Base-by-base conservation (phyloP, 805 yeast genomes). In the Suhomyces pyralidae region DNA sequence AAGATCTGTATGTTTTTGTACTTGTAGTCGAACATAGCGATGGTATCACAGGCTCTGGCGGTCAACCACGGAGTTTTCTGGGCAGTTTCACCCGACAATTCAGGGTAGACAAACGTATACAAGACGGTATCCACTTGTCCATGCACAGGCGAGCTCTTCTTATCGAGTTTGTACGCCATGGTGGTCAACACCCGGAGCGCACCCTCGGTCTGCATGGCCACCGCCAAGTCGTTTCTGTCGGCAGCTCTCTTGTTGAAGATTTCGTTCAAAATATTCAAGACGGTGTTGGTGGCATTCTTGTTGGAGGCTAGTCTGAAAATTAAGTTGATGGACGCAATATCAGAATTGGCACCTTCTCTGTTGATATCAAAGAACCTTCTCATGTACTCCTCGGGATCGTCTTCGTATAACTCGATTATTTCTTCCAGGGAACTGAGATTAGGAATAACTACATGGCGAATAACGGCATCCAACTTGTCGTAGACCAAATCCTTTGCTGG, bases 251-350 rank as follows among this genome's bases (percentile, higher is more conserved):
- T 63, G 46, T 61, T 68, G 56, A 75, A 74, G 7, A 72, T 60
- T 3, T 67, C 74, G 53, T 68, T 73, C 32, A 74, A 56, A 34
- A 73, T 61, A 28, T 58, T 53, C 48, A 75, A 66, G 14, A 76
- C 40, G 28, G 64, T 57, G 52, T 61, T 61, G 17, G 63, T 58
- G 24, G 72, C 64, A 14, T 64, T 82, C 55, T 69, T 69, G 43
- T 68, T 68, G 22, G 69, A 58, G 7, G 73, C 61, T 54, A 78
- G 62, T 38, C 75, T 60, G 61, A 65, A 76, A 34, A 78, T 57
- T 53, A 81, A 79, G 61, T 78, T 77, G 48, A 75, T 71, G 6
- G 82, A 73, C 1, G 83, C 83, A 34, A 76, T 73, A 55, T 79
- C 83, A 4, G 83, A 71, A 30, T 78, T 78, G 38, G 73, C 76